Evolutionary conservation across 2,329 filamentous ascomycete species (phyloP).

Genomic region (Aureobasidium lini): DNA sequence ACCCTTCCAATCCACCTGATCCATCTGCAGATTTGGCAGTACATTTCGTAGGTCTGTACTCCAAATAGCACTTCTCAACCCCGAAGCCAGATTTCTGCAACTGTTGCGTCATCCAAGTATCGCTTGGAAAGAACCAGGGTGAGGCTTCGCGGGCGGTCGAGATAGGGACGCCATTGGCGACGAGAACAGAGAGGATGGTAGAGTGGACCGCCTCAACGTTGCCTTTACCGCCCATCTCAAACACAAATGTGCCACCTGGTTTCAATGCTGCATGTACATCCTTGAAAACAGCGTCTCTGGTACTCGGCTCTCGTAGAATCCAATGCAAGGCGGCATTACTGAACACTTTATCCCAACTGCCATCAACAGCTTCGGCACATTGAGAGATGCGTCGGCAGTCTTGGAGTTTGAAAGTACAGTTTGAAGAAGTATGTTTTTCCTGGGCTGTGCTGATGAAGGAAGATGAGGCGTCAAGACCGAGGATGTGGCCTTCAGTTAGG

Average conservation of each 20-base stretch:
- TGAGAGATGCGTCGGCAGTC: slow-evolving; percentile 26
- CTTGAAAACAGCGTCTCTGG: slow-evolving; percentile 46
- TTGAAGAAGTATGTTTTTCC: slow-evolving; percentile 18
- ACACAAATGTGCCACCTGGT: slow-evolving; percentile 52
- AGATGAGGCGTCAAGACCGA: slow-evolving; percentile 34
- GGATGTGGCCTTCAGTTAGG: slow-evolving; percentile 23
- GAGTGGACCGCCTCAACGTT: slow-evolving; percentile 58
- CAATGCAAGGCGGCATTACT: slow-evolving; percentile 39
- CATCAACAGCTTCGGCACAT: slow-evolving; percentile 17
- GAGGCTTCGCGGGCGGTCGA: slow-evolving; percentile 42
- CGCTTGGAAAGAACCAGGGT: slow-evolving; percentile 68
- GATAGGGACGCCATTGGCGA: slow-evolving; percentile 44
- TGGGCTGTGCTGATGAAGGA: slow-evolving; percentile 34
- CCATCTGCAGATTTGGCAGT: slow-evolving; percentile 33
- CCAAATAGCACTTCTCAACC: slow-evolving; percentile 47
- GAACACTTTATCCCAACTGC: slow-evolving; percentile 34
- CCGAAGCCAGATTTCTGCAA: slow-evolving; percentile 36
- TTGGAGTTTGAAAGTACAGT: slow-evolving; percentile 25
- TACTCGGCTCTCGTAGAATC: slow-evolving; percentile 41
- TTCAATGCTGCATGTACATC: slow-evolving; percentile 46
- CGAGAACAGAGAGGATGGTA: slow-evolving; percentile 48
- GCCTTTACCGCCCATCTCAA: slow-evolving; percentile 66
- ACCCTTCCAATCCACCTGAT: slow-evolving; percentile 50
- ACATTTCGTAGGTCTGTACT: slow-evolving; percentile 56
- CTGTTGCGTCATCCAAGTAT: slow-evolving; percentile 45